phyloP scores from a whole-genome alignment of 2,329 filamentous ascomycete species.

The Aspergillus neotritici region DNA sequence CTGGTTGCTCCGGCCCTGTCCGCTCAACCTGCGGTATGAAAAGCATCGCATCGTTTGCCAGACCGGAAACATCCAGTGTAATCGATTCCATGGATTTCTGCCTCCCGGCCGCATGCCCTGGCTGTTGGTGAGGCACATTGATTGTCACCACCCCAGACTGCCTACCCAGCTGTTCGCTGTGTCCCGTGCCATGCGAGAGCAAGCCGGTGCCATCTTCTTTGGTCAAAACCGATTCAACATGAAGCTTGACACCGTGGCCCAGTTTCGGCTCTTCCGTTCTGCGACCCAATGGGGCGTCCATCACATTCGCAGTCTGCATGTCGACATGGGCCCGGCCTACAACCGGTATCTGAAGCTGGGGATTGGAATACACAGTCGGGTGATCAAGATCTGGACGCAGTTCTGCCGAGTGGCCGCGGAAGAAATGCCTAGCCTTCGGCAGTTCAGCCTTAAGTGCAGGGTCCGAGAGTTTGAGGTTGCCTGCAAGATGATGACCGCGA shows the following conservation, averaged over 20 bases:
- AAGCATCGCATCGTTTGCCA: conserved; percentile 6
- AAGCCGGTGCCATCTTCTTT: conserved; percentile 15
- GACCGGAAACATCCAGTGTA: conserved; percentile 4
- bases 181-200: conserved; percentile 12
- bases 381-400: conserved; percentile 13
- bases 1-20: conserved; percentile 18
- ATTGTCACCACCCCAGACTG: conserved; percentile 14
- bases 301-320: conserved; percentile 13
- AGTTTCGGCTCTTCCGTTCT: conserved; percentile 11
- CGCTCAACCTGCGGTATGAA: conserved; percentile 8
- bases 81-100: neutral
- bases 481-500: conserved; percentile 8
- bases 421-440: conserved; percentile 13
- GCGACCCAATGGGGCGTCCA: conserved; percentile 11
- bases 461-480: conserved; percentile 17
- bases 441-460: conserved; percentile 21
- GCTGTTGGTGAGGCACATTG: conserved; percentile 4
- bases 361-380: conserved; percentile 10
- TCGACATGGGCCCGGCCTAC: conserved; percentile 17
- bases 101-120: no score
- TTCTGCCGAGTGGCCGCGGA: conserved; percentile 14
- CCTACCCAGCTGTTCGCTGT: conserved; percentile 13
- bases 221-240: conserved; percentile 13
- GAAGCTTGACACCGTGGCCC: conserved; percentile 8
- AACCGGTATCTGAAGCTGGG: conserved; percentile 14